phyloP scores from a whole-genome alignment of 805 yeast genomes.

The Ogataea nonfermentans region DNA sequence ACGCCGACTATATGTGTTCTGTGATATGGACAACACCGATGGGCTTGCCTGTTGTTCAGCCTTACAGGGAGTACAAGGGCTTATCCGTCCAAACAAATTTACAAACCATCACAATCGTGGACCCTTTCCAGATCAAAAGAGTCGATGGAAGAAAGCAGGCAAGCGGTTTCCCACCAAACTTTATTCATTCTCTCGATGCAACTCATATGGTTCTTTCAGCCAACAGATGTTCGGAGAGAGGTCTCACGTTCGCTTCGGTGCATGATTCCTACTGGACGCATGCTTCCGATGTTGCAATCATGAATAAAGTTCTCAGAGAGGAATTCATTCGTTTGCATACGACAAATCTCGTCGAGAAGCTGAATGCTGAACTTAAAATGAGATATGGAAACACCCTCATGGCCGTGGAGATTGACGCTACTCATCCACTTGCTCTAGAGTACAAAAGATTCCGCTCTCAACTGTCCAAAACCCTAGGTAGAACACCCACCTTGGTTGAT shows the following conservation, averaged over 20 bases:
- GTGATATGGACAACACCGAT: slow-evolving; percentile 98
- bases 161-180: slow-evolving; percentile 94
- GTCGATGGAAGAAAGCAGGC: slow-evolving; percentile 89
- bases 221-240: slow-evolving; percentile 61
- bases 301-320: slow-evolving; percentile 71
- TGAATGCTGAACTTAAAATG: slow-evolving; percentile 75
- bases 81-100: slow-evolving; percentile 74
- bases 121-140: slow-evolving; percentile 80
- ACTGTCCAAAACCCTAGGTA: slow-evolving; percentile 45
- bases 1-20: slow-evolving; percentile 71
- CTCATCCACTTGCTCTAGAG: slow-evolving; percentile 48
- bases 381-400: slow-evolving; percentile 75
- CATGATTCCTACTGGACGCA: slow-evolving; percentile 99
- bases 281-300: slow-evolving; percentile 72
- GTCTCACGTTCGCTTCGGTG: slow-evolving; percentile 84
- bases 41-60: slow-evolving; percentile 95
- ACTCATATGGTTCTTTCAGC: slow-evolving; percentile 95
- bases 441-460: slow-evolving; percentile 49
- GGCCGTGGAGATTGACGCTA: slow-evolving; percentile 51
- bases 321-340: slow-evolving; percentile 78
- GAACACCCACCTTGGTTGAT: slow-evolving; percentile 62
- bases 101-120: slow-evolving; percentile 82
- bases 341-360: slow-evolving; percentile 64
- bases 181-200: slow-evolving; percentile 92
- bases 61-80: slow-evolving; percentile 71